Evolutionary conservation across 352 stramenopile genomes (phyloP), one percentile per base, ranked within the genome.

Genomic region (Thraustotheca clavata): DNA sequence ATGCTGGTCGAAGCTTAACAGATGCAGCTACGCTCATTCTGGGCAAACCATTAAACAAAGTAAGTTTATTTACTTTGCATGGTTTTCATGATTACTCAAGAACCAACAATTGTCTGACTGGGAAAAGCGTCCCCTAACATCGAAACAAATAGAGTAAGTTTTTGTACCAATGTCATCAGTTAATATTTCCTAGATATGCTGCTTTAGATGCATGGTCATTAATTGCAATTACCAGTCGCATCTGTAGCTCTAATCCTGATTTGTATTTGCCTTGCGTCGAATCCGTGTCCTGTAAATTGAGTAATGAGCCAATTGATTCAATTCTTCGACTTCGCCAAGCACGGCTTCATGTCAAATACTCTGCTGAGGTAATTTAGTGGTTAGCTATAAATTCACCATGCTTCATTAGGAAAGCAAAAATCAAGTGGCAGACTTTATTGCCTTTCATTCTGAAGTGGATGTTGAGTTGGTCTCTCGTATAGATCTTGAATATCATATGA

Each of bases 161-260:
- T 20, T 49, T 49, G 2, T 1, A 12, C 32, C 8, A 32, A 14
- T 14, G 20, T n/a, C 29, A 41, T 34, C 4, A 4, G 20, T 24
- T 5, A 16, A 54, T 18, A n/a, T 34, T 16, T n/a, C 26, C 5
- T 54, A 65, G 57, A 0, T 90, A 90, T 32, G 79, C 81, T 22
- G 79, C 81, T 5, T 60, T 90, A 26, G 81, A 90, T 59, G 81
- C 81, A 0, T 76, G 69, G 36, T 86, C 76, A 31, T 69, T 90
- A 7, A 62, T 87, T 16, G 71, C 80, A 60, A 85, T 88, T 32
- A 57, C 71, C 22, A n/a, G 73, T 18, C 71, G 71, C 20, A 1
- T 52, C 24, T 26, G 43, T 31, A 2, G 34, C 12, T 26, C 11
- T 9, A 14, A 24, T 9, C 24, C 31, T 1, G 43, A 52, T 24